Evolutionary conservation across 192 early-diverging fungal genomes (phyloP), one percentile per base, ranked within the genome.

Genomic region (Helicostylum pulchrum): DNA sequence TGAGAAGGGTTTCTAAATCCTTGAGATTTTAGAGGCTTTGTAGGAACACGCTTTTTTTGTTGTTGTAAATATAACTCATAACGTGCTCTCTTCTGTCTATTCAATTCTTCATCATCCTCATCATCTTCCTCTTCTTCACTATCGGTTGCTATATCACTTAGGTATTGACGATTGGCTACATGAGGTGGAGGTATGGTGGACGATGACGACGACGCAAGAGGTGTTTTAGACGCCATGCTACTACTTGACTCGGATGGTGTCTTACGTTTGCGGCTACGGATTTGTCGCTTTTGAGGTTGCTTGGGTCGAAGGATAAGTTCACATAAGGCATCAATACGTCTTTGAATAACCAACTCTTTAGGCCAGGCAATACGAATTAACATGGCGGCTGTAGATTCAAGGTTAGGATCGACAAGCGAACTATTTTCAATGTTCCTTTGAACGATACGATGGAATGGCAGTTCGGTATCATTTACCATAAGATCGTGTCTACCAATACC

Each of bases 401-500:
- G 17, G 3, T 62, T 59, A 26, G 72, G 54, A 47, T 68, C 62
- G 3, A 61, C 23, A 12, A 63, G 52, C 1, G 43, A 58, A 20
- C 62, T 56, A 20, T 51, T 57, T n/a, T 72, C 62, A 9, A 59
- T 48, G 39, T 75, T 70, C 34, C 74, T 63, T 8, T 71, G 67
- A 19, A 62, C 68, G 51, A 80, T 72, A 10, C 65, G 56, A 43
- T 68, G 55, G 63, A 85, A 85, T 7, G 84, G 79, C 36, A 85
- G 46, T 4, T 83, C 79, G 9, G 70, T 63, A 55, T 85, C 89
- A 44, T 78, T 77, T 3, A 89, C 76, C 55, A 91, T 81, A 26
- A 89, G 58, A 65, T 93, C 91, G 53, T 74, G 77, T 31, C 88
- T 76, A 39, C 79, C 81, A 43, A 86, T 70, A 26, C 91, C 91